Evolutionary conservation across 768 basidiomycete species (phyloP).

Genomic region (Collybia sp.): DNA sequence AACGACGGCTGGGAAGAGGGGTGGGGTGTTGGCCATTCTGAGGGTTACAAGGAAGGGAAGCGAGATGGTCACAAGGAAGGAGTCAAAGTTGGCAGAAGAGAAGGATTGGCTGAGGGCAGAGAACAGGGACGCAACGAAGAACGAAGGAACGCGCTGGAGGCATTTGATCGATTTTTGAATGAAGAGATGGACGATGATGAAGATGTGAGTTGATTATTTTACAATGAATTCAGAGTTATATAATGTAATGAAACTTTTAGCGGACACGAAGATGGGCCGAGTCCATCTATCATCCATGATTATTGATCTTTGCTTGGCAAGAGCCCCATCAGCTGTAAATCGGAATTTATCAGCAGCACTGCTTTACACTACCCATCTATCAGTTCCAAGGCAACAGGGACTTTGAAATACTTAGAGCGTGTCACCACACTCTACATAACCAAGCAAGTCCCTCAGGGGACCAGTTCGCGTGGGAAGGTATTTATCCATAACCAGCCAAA

Average conservation of each 20-base stretch:
- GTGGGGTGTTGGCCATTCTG: slow-evolving; percentile 38
- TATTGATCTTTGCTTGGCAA: too few relatives aligned
- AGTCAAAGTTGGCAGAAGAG: slow-evolving; percentile 31
- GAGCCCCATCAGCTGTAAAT: too few relatives aligned
- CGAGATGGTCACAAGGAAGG: slow-evolving; percentile 37
- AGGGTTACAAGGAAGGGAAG: slow-evolving; percentile 41
- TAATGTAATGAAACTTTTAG: too few relatives aligned
- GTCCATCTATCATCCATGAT: not conserved
- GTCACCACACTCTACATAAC: too few relatives aligned
- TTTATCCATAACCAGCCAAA: too few relatives aligned
- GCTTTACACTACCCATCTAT: too few relatives aligned
- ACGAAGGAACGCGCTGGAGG: slow-evolving; percentile 46
- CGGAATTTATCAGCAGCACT: too few relatives aligned
- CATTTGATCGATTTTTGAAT: slow-evolving; percentile 53
- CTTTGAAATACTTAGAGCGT: too few relatives aligned
- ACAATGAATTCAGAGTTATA: not conserved
- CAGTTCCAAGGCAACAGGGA: too few relatives aligned
- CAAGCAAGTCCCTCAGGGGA: too few relatives aligned
- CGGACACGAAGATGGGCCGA: not conserved
- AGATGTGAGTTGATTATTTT: slow-evolving; percentile 11
- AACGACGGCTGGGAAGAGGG: slow-evolving; percentile 40
- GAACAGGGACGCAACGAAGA: slow-evolving; percentile 43
- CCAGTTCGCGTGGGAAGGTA: too few relatives aligned
- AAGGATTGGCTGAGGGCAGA: slow-evolving; percentile 37
- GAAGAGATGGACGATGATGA: slow-evolving; percentile 30